A percentile compares a stretch with the other conserved stretches of the same genome.
These are phyloP conservation scores for Alliaria petiolata DNA, from an alignment of 345 rosid species.

Conservation along the genomic window DNA sequence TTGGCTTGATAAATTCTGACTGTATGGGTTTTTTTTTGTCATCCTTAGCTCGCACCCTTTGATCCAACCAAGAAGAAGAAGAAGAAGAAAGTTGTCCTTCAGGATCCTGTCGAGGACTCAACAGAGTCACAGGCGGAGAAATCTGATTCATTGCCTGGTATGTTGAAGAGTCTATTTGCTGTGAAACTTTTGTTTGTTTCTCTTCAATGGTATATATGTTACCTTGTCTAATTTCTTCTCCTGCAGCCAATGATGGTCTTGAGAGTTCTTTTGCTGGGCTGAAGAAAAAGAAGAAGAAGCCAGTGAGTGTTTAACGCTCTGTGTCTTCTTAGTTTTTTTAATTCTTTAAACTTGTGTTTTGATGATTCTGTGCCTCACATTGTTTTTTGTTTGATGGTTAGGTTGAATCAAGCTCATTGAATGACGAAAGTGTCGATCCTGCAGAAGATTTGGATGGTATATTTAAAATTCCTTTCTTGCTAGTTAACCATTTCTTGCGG, in stretches of 20 bases:
- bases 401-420: constrained; percentile 65
- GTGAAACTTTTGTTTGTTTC: background rate
- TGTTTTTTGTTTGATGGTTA: constrained; percentile 29
- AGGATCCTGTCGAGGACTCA: constrained; percentile 57
- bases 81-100: constrained; percentile 81
- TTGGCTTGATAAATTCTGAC: background rate
- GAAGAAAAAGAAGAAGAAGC: constrained; percentile 98
- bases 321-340: background rate
- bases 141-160: constrained; percentile 69
- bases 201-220: background rate
- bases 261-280: constrained; percentile 72
- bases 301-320: constrained; percentile 43
- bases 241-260: constrained; percentile 72
- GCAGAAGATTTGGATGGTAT: constrained; percentile 71
- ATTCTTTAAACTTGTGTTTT: background rate
- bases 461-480: background rate
- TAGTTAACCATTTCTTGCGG: background rate
- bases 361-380: background rate
- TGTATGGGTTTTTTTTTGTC: background rate
- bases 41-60: constrained; percentile 65
- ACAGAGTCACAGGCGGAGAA: constrained; percentile 65
- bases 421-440: constrained; percentile 58
- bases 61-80: constrained; percentile 96
- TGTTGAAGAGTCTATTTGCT: background rate
- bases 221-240: background rate